Evolutionary conservation across 2,329 filamentous ascomycete genomes (phyloP).

Genomic region (Fusarium verticillioides): DNA sequence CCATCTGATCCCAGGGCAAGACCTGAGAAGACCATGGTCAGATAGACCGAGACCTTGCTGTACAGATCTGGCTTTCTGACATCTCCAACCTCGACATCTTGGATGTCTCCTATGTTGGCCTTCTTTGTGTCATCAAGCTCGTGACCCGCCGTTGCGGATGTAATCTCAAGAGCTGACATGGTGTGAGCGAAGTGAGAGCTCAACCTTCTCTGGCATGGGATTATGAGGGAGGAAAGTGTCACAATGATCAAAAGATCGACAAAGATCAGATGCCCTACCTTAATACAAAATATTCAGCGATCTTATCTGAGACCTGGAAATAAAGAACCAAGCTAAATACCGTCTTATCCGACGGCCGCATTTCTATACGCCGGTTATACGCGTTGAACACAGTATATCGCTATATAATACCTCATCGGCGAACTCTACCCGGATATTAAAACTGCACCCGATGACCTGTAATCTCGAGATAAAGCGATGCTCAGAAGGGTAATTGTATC

Average conservation of each 20-base stretch:
- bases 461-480: neutral
- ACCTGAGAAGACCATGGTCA: slow-evolving; percentile 3
- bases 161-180: slow-evolving; percentile 2
- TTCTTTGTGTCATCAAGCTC: neutral
- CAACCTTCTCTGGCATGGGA: neutral
- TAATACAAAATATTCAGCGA: neutral
- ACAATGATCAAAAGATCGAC: neutral
- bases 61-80: neutral
- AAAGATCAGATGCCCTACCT: neutral
- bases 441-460: neutral
- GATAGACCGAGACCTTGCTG: neutral
- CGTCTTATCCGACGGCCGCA: neutral
- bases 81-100: slow-evolving; percentile 3
- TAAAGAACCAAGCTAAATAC: neutral
- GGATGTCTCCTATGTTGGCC: neutral
- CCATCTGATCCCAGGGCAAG: slow-evolving; percentile 9
- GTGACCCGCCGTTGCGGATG: neutral
- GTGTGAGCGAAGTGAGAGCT: rapidly evolving
- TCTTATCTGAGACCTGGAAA: neutral
- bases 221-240: too few species aligned
- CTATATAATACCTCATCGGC: neutral
- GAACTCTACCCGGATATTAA: neutral
- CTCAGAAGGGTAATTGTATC: neutral
- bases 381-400: rapidly evolving
- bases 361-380: neutral